Evolutionary conservation across 2,329 filamentous ascomycete genomes (phyloP).

Genomic region (Tolypocladium album): DNA sequence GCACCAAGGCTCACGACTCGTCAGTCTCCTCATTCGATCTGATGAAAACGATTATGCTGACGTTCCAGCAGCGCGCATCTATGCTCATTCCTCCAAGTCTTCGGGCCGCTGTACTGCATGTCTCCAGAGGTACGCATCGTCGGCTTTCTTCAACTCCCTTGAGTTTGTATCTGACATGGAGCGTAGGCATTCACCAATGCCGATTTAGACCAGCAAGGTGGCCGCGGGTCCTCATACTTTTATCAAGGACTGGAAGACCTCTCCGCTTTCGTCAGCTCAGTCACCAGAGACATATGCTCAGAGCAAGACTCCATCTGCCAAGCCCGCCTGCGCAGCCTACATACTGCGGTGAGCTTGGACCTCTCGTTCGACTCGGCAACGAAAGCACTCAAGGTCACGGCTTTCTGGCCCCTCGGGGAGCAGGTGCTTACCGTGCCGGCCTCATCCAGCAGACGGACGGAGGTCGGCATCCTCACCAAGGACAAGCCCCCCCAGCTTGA

Average conservation of each 20-base stretch:
- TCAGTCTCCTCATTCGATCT: slow-evolving; percentile 1
- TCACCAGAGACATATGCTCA: slow-evolving; percentile 40
- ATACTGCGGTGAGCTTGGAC: slow-evolving; percentile 55
- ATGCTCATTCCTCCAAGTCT: slow-evolving; percentile 48
- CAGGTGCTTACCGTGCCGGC: slow-evolving; percentile 30
- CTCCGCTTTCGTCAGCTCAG: slow-evolving; percentile 39
- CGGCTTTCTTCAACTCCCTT: neutral
- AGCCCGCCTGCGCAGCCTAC: slow-evolving; percentile 29
- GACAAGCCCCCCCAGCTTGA: slow-evolving; percentile 50
- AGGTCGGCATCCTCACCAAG: slow-evolving; percentile 68
- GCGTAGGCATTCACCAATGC: slow-evolving; percentile 52
- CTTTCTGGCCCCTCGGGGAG: slow-evolving; percentile 45
- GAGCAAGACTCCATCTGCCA: slow-evolving; percentile 36
- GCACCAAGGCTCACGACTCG: slow-evolving; percentile 7
- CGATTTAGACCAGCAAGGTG: slow-evolving; percentile 16
- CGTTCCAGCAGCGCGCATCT: slow-evolving; percentile 31
- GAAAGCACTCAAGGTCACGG: slow-evolving; percentile 53
- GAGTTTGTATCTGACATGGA: slow-evolving; percentile 2
- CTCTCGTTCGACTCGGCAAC: slow-evolving; percentile 65
- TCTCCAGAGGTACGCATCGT: slow-evolving; percentile 13
- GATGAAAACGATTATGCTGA: neutral
- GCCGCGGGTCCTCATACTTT: slow-evolving; percentile 54
- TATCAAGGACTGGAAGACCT: slow-evolving; percentile 54
- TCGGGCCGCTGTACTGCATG: slow-evolving; percentile 47
- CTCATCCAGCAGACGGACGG: slow-evolving; percentile 46